These are phyloP conservation scores for Suillus subalutaceus DNA, from an alignment of 768 basidiomycete genomes.

Conservation along the genomic window DNA sequence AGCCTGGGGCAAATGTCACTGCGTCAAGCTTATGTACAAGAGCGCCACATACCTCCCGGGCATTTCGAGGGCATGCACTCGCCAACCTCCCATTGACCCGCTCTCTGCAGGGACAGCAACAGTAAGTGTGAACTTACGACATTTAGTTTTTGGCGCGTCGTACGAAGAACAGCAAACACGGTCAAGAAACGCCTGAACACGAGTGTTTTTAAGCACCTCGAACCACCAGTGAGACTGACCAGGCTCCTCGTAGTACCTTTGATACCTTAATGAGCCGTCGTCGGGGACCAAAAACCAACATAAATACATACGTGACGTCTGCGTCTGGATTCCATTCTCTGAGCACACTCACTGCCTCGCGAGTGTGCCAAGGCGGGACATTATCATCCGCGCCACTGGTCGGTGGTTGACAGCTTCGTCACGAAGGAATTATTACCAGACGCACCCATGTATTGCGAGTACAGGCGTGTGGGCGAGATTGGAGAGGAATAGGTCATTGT, in stretches of 20 bases:
- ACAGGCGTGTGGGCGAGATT: slow-evolving; percentile 74
- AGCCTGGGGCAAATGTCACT: neutral
- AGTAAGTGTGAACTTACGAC: slow-evolving; percentile 64
- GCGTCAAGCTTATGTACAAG: neutral
- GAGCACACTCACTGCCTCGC: slow-evolving; percentile 63
- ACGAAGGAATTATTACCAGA: slow-evolving; percentile 3
- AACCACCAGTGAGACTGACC: slow-evolving; percentile 74
- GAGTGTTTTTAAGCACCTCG: slow-evolving; percentile 54
- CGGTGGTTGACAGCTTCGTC: neutral
- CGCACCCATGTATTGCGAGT: slow-evolving; percentile 80
- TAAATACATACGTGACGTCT: slow-evolving; percentile 51
- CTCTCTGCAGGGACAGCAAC: slow-evolving; percentile 68
- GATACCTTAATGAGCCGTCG: neutral
- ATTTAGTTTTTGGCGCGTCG: neutral
- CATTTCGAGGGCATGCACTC: slow-evolving; percentile 55
- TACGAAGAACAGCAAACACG: slow-evolving; percentile 21
- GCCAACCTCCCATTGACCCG: slow-evolving; percentile 73
- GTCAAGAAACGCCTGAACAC: slow-evolving; percentile 61
- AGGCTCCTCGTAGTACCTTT: slow-evolving; percentile 64
- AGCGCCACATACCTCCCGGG: slow-evolving; percentile 64
- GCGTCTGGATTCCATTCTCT: slow-evolving; percentile 57
- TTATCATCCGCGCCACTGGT: slow-evolving; percentile 78
- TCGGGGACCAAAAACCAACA: slow-evolving; percentile 2
- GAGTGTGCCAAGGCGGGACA: slow-evolving; percentile 85
- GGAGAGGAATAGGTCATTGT: slow-evolving; percentile 84